A percentile compares a stretch with the other conserved stretches of the same genome.
These are phyloP conservation scores for Phytopythium aichiense DNA, from an alignment of 352 stramenopile genomes.

Conservation along the genomic window DNA sequence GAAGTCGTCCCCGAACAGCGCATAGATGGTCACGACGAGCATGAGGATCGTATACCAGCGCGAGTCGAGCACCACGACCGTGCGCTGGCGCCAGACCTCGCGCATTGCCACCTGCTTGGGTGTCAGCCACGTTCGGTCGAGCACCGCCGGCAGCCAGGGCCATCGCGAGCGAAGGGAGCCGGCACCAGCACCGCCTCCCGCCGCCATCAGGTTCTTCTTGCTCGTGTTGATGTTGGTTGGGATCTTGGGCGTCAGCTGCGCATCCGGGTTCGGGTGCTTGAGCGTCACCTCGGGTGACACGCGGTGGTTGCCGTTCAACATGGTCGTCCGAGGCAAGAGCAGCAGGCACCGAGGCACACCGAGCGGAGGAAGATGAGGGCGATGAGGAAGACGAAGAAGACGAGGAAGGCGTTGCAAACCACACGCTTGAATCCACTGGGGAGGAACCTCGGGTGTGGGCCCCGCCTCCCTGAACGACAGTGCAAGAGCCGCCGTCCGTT, in stretches of 20 bases:
- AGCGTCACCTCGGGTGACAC: conserved; percentile 71
- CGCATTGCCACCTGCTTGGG: conserved; percentile 36
- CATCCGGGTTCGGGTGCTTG: conserved; percentile 56
- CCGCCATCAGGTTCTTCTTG: conserved; percentile 14
- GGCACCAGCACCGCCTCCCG: conserved; percentile 6
- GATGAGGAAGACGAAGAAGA: neutral
- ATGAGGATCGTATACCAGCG: conserved; percentile 79
- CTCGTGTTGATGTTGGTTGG: conserved; percentile 36
- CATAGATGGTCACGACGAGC: conserved; percentile 90
- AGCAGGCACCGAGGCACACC: neutral
- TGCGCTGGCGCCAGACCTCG: conserved; percentile 32
- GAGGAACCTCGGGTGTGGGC: too few species aligned
- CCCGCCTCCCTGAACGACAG: too few species aligned
- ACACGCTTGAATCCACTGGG: too few species aligned
- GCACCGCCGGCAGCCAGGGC: conserved; percentile 11
- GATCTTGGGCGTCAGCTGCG: conserved; percentile 56
- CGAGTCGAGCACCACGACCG: conserved; percentile 62
- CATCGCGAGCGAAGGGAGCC: conserved; percentile 4
- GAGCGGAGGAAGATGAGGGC: neutral
- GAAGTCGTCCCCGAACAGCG: conserved; percentile 91
- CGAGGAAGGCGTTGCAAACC: too few species aligned
- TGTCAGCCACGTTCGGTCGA: conserved; percentile 15
- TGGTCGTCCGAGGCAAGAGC: neutral
- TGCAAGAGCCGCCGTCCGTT: too few species aligned
- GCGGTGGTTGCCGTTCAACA: conserved; percentile 40